Evolutionary conservation across 169 alveolate species (phyloP), one percentile per base, ranked within the genome.

Genomic region (Babesia sp.): DNA sequence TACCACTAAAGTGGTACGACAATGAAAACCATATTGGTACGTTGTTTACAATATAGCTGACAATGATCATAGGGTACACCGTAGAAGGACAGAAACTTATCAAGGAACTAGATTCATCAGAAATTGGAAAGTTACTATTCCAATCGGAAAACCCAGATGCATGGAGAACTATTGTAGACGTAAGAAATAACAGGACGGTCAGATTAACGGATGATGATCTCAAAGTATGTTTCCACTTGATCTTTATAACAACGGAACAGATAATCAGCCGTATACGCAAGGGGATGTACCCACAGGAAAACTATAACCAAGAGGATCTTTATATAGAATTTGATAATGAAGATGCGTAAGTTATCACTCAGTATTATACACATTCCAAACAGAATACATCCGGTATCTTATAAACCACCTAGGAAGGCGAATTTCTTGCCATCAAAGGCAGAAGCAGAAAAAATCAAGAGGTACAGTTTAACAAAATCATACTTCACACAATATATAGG

Each of bases 381-480:
- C 76, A 88, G 86, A 46, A 86, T 90, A 48, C 87, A 90, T 74
- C 94, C 93, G n/a, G 90, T 94, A 48, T 67, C 95, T 29, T 71
- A 84, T 34, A 85, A 83, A 42, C 91, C 92, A 31, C 84, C 90
- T 1, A 95, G 96, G 18, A 95, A 95, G 74, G 84, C 96, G 26
- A 85, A 92, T 63, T 95, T 94, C 85, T 45, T 83, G 31, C 97
- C 96, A 20, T 95, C 98, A 0, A 91, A 92, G 64, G 86, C 92
- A 88, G 98, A 95, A 78, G 88, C 96, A 59, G 90, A 86, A 33
- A 95, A 93, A 59, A 84, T 95, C 37, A 90, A 50, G 66, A 66
- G 66, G 84, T 73, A 66, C n/a, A 14, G 9, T 56, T 34, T n/a
- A 24, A 20, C 44, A 0, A n/a, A 7, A 3, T 31, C 4, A 28